Percentiles rank a stretch among this genome's conserved stretches.
These are phyloP conservation scores for Cercospora nicotianae DNA, from an alignment of 2,329 filamentous ascomycete species.

Conservation along the genomic window DNA sequence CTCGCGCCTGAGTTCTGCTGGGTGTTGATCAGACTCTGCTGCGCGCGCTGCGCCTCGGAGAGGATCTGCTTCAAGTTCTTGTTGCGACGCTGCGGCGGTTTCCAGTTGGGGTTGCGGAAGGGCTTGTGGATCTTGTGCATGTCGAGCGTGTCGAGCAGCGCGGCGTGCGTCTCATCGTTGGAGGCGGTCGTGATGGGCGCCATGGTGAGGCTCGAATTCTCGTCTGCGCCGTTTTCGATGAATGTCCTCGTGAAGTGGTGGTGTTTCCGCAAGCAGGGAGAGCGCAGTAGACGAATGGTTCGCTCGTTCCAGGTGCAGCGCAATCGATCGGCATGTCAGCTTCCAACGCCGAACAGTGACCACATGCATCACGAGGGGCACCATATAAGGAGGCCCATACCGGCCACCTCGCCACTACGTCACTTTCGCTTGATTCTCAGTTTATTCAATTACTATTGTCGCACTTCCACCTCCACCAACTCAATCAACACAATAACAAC, in stretches of 20 bases:
- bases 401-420: too few species aligned
- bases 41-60: constrained; percentile 80
- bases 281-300: background rate
- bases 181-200: constrained; percentile 66
- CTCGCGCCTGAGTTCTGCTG: constrained; percentile 72
- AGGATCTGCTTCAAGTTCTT: constrained; percentile 98
- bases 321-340: background rate
- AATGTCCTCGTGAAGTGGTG: background rate
- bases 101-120: constrained; percentile 90
- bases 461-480: too few species aligned
- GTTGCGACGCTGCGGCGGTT: constrained; percentile 90
- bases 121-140: constrained; percentile 81
- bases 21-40: constrained; percentile 83
- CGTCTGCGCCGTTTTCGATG: background rate
- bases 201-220: constrained; percentile 41
- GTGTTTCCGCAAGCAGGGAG: background rate
- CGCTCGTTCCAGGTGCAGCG: background rate
- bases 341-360: constrained; percentile 11
- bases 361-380: constrained; percentile 13
- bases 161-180: constrained; percentile 75
- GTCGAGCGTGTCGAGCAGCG: constrained; percentile 87
- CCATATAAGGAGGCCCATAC: too few species aligned
- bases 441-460: too few species aligned
- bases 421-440: too few species aligned
- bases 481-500: too few species aligned